Evolutionary conservation across 352 stramenopile genomes (phyloP).

Genomic region (Phytophthora niederhauseri): DNA sequence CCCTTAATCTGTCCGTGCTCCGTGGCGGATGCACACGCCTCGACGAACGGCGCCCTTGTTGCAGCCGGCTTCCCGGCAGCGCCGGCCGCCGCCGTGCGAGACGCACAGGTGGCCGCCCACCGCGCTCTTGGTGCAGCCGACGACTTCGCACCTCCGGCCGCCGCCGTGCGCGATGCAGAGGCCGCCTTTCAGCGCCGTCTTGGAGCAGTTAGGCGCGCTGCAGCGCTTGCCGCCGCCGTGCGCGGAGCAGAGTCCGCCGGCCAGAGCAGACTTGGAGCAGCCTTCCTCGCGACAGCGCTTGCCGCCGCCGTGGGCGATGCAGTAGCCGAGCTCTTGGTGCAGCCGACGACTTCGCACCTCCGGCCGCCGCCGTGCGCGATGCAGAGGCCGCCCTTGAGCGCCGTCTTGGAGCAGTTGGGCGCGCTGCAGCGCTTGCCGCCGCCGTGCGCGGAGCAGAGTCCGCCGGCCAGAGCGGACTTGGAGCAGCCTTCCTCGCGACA

Average conservation of each 20-base stretch:
- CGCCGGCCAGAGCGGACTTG: slow-evolving; percentile 71
- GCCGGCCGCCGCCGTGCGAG: slow-evolving; percentile 64
- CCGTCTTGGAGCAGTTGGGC: slow-evolving; percentile 61
- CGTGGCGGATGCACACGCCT: slow-evolving; percentile 79
- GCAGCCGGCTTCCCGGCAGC: slow-evolving; percentile 62
- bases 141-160: slow-evolving; percentile 58
- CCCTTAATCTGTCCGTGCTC: slow-evolving; percentile 38
- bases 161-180: slow-evolving; percentile 70
- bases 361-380: slow-evolving; percentile 70
- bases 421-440: slow-evolving; percentile 65
- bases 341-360: slow-evolving; percentile 54
- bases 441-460: slow-evolving; percentile 72
- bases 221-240: slow-evolving; percentile 75
- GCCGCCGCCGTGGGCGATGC: slow-evolving; percentile 64
- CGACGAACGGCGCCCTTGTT: slow-evolving; percentile 74
- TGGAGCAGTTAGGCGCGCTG: slow-evolving; percentile 49
- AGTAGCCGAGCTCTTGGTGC: no score
- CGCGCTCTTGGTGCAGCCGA: slow-evolving; percentile 58
- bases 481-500: slow-evolving; percentile 54
- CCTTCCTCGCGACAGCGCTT: slow-evolving; percentile 56
- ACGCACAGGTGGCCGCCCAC: slow-evolving; percentile 68
- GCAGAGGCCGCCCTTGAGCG: slow-evolving; percentile 65
- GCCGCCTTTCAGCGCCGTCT: slow-evolving; percentile 72
- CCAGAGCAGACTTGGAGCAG: slow-evolving; percentile 70
- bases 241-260: slow-evolving; percentile 67